phyloP scores from a whole-genome alignment of 306 rosid species.

The Casuarina equisetifolia region DNA sequence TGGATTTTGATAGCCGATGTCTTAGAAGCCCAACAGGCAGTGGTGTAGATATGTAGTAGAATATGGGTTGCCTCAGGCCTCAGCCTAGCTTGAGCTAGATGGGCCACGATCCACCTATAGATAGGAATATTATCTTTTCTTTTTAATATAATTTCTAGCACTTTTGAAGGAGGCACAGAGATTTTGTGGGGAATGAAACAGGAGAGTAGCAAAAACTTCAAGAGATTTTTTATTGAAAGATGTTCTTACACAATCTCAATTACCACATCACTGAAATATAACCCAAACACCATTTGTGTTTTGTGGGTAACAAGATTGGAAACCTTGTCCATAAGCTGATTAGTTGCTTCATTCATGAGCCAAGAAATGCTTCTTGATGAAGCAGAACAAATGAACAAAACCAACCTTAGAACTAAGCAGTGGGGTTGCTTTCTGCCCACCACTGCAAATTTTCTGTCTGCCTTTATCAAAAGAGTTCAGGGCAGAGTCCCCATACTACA shows the following conservation, averaged over 20 bases:
- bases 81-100: too few relatives aligned
- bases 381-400: background rate
- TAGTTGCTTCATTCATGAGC: background rate
- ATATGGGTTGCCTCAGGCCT: too few relatives aligned
- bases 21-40: background rate
- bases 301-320: too few relatives aligned
- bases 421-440: slow-evolving; percentile 57
- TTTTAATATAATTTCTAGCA: too few relatives aligned
- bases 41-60: background rate
- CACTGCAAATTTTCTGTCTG: slow-evolving; percentile 43
- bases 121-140: too few relatives aligned
- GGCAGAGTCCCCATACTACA: slow-evolving; percentile 16
- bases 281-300: background rate
- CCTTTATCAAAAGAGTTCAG: slow-evolving; percentile 33
- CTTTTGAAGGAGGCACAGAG: background rate
- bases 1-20: too few relatives aligned
- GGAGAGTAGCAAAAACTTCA: background rate
- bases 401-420: slow-evolving; percentile 1
- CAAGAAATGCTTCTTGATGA: background rate
- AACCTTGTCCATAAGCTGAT: background rate
- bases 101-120: too few relatives aligned
- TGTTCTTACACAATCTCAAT: background rate
- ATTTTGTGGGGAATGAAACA: background rate
- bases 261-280: background rate
- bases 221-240: background rate